Conservation (phyloP, 164 flowering plant species). For the Warburgia ugandensis region DNA sequence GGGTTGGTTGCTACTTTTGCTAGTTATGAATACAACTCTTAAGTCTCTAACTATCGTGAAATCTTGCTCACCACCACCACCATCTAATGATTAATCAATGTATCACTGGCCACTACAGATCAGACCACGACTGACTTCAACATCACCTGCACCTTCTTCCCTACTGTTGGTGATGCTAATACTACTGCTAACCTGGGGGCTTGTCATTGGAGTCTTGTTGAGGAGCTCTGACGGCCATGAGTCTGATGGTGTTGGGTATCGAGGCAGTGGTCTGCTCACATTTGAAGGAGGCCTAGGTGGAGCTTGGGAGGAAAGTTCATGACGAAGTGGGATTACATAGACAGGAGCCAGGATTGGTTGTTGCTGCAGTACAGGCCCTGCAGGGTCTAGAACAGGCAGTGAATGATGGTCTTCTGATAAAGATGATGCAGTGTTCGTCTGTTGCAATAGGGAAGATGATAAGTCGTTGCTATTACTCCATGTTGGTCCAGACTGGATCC, state of each 20-base stretch:
- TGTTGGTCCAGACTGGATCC: slow-evolving; percentile 27
- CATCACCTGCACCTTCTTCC: not conserved
- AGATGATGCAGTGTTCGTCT: slow-evolving; percentile 11
- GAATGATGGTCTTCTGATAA: slow-evolving; percentile 18
- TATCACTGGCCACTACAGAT: no score
- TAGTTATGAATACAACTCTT: no score
- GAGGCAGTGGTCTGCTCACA: slow-evolving; percentile 50
- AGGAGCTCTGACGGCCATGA: slow-evolving; percentile 50
- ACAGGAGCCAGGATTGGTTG: slow-evolving; percentile 32
- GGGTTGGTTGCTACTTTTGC: no score
- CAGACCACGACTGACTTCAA: no score
- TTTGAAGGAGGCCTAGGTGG: slow-evolving; percentile 13
- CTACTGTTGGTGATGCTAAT: not conserved
- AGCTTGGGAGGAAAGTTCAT: slow-evolving; percentile 29
- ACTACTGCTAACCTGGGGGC: not conserved
- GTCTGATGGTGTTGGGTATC: slow-evolving; percentile 50
- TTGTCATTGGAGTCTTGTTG: not conserved
- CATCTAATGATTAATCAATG: no score
- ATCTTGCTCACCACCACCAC: no score
- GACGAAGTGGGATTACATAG: slow-evolving; percentile 37
- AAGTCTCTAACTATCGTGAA: no score
- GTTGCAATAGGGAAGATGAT: slow-evolving; percentile 24
- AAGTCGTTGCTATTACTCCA: slow-evolving; percentile 17
- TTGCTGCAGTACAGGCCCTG: not conserved
- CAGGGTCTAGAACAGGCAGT: slow-evolving; percentile 4